Evolutionary conservation across 352 stramenopile genomes (phyloP), one percentile per base, ranked within the genome.

Genomic region (Sclerospora graminicola): DNA sequence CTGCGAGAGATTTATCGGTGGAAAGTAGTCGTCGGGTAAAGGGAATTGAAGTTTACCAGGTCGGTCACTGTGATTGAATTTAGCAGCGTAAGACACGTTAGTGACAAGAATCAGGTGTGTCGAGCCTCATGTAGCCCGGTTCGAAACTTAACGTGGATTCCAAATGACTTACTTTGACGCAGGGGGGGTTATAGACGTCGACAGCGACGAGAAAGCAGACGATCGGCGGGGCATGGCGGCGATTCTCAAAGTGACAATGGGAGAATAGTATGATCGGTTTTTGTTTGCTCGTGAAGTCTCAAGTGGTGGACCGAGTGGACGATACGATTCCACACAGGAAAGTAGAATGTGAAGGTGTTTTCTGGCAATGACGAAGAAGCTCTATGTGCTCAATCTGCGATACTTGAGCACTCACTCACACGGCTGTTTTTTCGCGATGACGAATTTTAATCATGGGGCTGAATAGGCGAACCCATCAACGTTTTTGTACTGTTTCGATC

Each of bases 1-100:
- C 20, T 59, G 29, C 8, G 60, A 56, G n/a, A 77, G 51, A 7
- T 42, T 49, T 16, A 73, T 28, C 0, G 43, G n/a, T 4, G 65
- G 54, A 27, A 77, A 77, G 41, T 66, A 70, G 24, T 60, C 38
- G 41, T 70, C 59, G 29, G 65, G 59, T 16, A 77, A 40, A 21
- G 65, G 65, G 26, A 77, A 77, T 34, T 60, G 53, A 8, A 67
- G 48, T 37, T 60, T 67, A 11, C 29, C 31, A 35, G 37, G 21
- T 48, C 45, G 57, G 46, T 53, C 62, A 35, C 33, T 19, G 30
- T 8, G 11, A 16, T 16, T n/a, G 15, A 18, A 9, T 36, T 1
- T 48, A 26, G 9, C 9, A 19, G 16, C 28, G 7, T 10, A 41
- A n/a, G n/a, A 23, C 3, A 11, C 9, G 29, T 62, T 50, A 62